Base-by-base conservation (phyloP, 2,329 filamentous ascomycete species). In the Chrysoporthe cubensis region DNA sequence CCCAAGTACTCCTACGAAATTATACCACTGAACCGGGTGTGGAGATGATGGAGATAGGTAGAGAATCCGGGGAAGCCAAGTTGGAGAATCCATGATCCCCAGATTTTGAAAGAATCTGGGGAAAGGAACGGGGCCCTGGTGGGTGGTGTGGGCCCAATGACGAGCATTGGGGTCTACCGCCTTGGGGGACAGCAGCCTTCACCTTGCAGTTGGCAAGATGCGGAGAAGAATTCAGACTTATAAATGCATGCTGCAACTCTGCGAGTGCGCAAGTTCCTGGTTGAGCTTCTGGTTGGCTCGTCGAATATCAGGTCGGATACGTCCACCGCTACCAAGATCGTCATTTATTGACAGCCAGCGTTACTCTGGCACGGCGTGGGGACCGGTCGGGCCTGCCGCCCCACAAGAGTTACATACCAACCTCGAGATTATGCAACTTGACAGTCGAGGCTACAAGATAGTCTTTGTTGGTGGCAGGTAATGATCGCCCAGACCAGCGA, bases 81-180 rank as follows among this genome's bases (percentile, higher is more conserved):
- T 57, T 57, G 54, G 54, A 57, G 54, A 57, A 57, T 32, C 54
- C 34, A 57, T 40, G 34, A 40, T 57, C 32, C 54, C 54, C 54
- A 40, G 54, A 57, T 57, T 40, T 18, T 21, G 14, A 21, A 26
- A 57, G 40, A 57, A 57, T 57, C 54, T 18, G 54, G 54, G 54
- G 54, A 54, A 57, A 57, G 54, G 54, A 57, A n/a, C 54, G 54
- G 54, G 21, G 21, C 50, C 50, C 32, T 21, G 50, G 5, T 14
- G 50, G 50, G 21, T 57, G 54, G 54, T 37, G 54, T 57, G 54
- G 54, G 54, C 54, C 54, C 54, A 14, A 16, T 40, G 7, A 18
- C 54, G 7, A 57, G 13, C 54, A 18, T 57, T 57, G 54, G 54
- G 34, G 54, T 57, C 40, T 32, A 54, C 50, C 50, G 50, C 21